Evolutionary conservation across 345 rosid genomes (phyloP).

Genomic region (Trapa bicornis): DNA sequence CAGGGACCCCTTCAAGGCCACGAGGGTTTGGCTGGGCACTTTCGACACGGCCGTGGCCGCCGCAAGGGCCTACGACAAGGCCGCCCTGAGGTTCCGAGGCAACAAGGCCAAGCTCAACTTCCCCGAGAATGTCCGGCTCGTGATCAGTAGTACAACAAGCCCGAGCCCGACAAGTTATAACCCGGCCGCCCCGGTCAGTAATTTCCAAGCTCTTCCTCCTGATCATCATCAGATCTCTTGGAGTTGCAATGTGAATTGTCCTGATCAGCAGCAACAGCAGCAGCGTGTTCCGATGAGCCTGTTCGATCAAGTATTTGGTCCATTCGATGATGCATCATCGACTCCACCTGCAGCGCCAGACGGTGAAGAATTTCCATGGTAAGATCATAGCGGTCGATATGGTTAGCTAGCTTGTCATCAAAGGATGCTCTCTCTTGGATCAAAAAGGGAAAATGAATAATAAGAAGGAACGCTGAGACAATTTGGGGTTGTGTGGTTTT

Average conservation of each 20-base stretch:
- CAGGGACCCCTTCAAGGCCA: constrained; percentile 79
- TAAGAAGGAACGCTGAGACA: no score
- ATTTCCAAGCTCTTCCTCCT: neutral
- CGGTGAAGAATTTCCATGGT: neutral
- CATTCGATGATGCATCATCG: no score
- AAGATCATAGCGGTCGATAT: constrained; percentile 1
- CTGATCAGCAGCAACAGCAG: no score
- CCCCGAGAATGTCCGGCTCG: constrained; percentile 60
- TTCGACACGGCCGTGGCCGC: constrained; percentile 82
- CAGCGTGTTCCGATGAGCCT: neutral
- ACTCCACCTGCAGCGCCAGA: neutral
- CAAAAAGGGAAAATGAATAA: no score
- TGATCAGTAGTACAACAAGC: neutral
- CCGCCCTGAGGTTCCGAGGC: constrained; percentile 76
- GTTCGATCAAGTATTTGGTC: constrained; percentile 1
- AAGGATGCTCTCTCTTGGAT: no score
- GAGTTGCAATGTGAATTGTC: no score
- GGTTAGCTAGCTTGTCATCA: neutral
- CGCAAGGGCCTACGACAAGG: constrained; percentile 80
- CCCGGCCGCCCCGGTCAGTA: neutral
- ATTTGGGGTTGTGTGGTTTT: no score
- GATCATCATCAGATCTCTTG: no score
- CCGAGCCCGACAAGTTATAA: neutral
- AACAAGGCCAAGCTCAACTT: constrained; percentile 92
- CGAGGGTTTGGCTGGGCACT: constrained; percentile 91